Evolutionary conservation across 106 monocot species (phyloP), one percentile per base, ranked within the genome.

Genomic region (Dactylorhiza incarnata): DNA sequence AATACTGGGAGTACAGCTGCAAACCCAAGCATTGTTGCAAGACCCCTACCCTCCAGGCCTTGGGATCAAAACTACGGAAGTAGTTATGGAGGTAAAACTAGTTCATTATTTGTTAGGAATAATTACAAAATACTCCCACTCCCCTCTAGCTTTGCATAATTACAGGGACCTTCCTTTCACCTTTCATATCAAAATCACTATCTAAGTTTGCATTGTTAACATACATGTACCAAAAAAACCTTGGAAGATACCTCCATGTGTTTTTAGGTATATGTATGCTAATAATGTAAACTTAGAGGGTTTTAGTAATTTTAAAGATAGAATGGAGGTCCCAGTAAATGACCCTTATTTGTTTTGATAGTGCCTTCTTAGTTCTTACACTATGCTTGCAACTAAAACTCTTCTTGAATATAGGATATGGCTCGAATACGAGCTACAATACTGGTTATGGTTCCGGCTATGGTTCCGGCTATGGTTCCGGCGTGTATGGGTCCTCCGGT

Each of bases 31-130:
- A 43, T 83, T 76, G 54, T 94, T 51, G 53, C 78, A 15, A 89
- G 94, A 65, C 82, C 94, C 46, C 71, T 95, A 13, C 94, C 94
- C 1, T n/a, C 83, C 62, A 92, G 99, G 69, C 91, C 99, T n/a
- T 99, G 99, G 99, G 86, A 91, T 66, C 88, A 86, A 58, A 92
- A 85, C 74, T 82, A 85, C 84, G 90, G 91, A 72, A 89, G 74
- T 74, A 84, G 68, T 67, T 89, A 86, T 82, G 96, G 96, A 83
- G 94, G 94, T 88, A 65, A 3, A 26, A 65, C 37, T 37, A 37
- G 37, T 37, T 37, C 37, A 37, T 37, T 1, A 37, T 37, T 37
- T 0, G 37, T 37, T 37, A 3, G 37, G 37, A 37, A 37, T 37
- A 37, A 37, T 37, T 37, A 37, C 37, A 37, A 37, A 37, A 37